Percentiles rank a stretch among this genome's conserved stretches.
Conservation (phyloP, 2,329 filamentous ascomycete species). For the Alternaria triticina region DNA sequence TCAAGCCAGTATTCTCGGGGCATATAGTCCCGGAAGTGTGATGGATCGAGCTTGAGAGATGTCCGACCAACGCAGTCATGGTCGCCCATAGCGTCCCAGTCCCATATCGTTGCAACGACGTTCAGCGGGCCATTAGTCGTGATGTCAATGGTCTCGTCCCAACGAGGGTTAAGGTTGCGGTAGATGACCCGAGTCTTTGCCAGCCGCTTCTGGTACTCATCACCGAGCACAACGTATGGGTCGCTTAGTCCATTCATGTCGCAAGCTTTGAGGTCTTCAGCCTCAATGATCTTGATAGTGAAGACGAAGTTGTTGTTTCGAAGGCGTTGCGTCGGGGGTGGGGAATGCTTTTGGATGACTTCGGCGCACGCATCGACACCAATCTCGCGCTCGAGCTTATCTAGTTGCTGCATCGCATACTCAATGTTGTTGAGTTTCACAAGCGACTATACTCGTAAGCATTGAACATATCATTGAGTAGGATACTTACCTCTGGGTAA, state of each 20-base stretch:
- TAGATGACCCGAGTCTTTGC: conserved; percentile 94
- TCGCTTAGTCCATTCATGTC: conserved; percentile 94
- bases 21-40: conserved; percentile 94
- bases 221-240: conserved; percentile 94
- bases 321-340: conserved; percentile 70
- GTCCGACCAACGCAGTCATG: conserved; percentile 97
- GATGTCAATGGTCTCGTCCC: conserved; percentile 97
- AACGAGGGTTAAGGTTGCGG: conserved; percentile 87
- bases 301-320: conserved; percentile 91
- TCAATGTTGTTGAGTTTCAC: conserved; percentile 98
- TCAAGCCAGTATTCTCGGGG: conserved; percentile 98
- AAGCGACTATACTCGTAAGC: conserved; percentile 69
- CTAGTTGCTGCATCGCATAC: conserved; percentile 89
- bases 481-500: conserved; percentile 76
- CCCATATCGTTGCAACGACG: conserved; percentile 96
- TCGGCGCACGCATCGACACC: conserved; percentile 90
- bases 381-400: conserved; percentile 86
- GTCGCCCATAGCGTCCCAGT: conserved; percentile 95
- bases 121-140: conserved; percentile 91
- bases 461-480: background rate
- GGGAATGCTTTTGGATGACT: conserved; percentile 76
- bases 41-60: conserved; percentile 97
- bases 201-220: conserved; percentile 96
- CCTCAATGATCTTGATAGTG: conserved; percentile 98
- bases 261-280: conserved; percentile 96